These are phyloP conservation scores for Didymella exigua DNA, from an alignment of 2,329 filamentous ascomycete genomes.

Conservation along the genomic window DNA sequence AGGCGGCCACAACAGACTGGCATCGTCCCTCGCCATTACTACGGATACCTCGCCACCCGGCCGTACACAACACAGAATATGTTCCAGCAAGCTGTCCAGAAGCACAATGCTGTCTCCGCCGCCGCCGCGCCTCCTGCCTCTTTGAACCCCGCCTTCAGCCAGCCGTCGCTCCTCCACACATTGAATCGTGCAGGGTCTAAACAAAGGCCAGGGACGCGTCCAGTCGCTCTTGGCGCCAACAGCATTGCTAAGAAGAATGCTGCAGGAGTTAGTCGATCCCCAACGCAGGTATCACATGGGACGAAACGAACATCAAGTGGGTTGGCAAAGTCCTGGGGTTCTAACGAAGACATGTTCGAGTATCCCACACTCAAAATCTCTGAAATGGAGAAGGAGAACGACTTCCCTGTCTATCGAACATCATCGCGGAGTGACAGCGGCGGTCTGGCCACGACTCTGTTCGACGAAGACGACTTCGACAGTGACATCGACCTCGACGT, in stretches of 20 bases:
- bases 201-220: conserved; percentile 36
- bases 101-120: conserved; percentile 43
- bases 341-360: conserved; percentile 42
- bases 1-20: conserved; percentile 7
- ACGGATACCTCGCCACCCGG: conserved; percentile 25
- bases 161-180: conserved; percentile 47
- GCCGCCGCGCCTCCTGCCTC: conserved; percentile 26
- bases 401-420: conserved; percentile 24
- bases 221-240: conserved; percentile 35
- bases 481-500: conserved; percentile 79
- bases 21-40: conserved; percentile 15
- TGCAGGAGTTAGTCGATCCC: conserved; percentile 14
- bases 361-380: conserved; percentile 37
- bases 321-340: conserved; percentile 51
- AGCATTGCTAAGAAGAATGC: conserved; percentile 43
- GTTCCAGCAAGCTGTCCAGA: conserved; percentile 51
- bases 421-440: conserved; percentile 20
- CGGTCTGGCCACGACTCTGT: conserved; percentile 46
- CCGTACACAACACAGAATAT: conserved; percentile 35
- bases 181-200: conserved; percentile 47
- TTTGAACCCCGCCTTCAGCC: conserved; percentile 31
- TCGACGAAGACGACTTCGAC: conserved; percentile 84
- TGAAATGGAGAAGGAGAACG: conserved; percentile 36
- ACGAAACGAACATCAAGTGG: conserved; percentile 56
- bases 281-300: conserved; percentile 33